Evolutionary conservation across 495 filamentous ascomycete genomes (phyloP), one percentile per base, ranked within the genome.

Genomic region (Chaetomium cochliodes): DNA sequence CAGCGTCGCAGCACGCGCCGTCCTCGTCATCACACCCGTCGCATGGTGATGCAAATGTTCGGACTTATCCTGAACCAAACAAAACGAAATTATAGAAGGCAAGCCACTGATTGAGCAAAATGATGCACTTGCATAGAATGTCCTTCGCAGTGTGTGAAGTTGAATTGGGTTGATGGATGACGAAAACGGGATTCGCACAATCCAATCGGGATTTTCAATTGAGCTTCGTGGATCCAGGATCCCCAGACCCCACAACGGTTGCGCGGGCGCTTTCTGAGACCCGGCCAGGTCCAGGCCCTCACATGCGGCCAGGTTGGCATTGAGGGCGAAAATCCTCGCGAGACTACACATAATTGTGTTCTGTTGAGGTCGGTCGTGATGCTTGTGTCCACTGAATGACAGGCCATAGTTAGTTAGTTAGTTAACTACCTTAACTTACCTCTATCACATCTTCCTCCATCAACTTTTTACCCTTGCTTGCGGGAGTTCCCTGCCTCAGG

Each of bases 231-330:
- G 41, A 44, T 11, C 41, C 16, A 18, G 41, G 50, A 16, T 15
- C 22, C 50, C 22, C 50, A 52, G 41, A 44, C 41, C 41, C 33
- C 41, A 15, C 23, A 52, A 13, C 20, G 46, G 50, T 15, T 28
- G 22, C n/a, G 12, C 22, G n/a, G 23, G 60, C 60, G 60, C 50
- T 18, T 62, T 37, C 30, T 55, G 60, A 42, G 50, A 55, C 50
- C 50, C 37, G 49, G 6, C 61, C 51, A 56, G 39, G 52, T 49
- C 20, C 39, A 20, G 39, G 20, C 37, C 22, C 37, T 25, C 55
- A 46, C 39, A 58, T 46, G n/a, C 18, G 25, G 16, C 62, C 30
- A 53, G 2, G 30, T 3, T 39, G 3, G 42, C 23, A 51, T 20
- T 18, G n/a, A n/a, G 25, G 22, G 25, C 28, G 2, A 30, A 6